phyloP scores from a whole-genome alignment of 169 alveolate genomes.

The Eimeria brunetti region DNA sequence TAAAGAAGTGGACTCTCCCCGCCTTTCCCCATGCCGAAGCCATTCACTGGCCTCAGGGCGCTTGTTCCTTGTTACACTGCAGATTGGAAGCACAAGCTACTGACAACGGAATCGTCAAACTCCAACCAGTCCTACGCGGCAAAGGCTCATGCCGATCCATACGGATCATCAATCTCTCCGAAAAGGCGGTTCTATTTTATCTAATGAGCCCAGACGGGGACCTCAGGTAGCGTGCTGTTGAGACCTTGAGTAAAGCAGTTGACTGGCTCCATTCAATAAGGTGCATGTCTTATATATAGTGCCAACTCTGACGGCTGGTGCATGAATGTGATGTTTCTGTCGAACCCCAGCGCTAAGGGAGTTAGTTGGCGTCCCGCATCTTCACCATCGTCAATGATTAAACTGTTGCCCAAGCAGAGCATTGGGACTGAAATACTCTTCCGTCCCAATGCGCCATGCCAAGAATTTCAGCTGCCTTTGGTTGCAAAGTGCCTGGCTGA shows the following conservation, averaged over 20 bases:
- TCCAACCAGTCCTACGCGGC: slow-evolving; percentile 70
- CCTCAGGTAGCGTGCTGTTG: slow-evolving; percentile 20
- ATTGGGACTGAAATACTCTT: slow-evolving; percentile 53
- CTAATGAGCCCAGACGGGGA: slow-evolving; percentile 52
- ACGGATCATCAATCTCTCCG: slow-evolving; percentile 50
- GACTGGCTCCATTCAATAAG: not conserved
- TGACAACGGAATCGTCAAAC: slow-evolving; percentile 22
- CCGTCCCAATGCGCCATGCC: slow-evolving; percentile 65
- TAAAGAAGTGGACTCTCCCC: no score
- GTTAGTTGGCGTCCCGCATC: slow-evolving; percentile 75
- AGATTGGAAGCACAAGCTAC: slow-evolving; percentile 49
- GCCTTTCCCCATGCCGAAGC: not conserved
- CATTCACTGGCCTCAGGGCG: no score
- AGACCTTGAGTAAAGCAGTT: not conserved
- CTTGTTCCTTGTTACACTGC: not conserved
- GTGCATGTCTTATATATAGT: not conserved
- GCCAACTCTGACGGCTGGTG: not conserved
- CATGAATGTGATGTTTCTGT: not conserved
- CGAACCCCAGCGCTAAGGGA: slow-evolving; percentile 46
- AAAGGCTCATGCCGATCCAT: slow-evolving; percentile 32
- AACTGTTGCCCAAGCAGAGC: slow-evolving; percentile 74
- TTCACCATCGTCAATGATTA: slow-evolving; percentile 42
- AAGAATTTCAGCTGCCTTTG: slow-evolving; percentile 69
- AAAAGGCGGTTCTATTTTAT: slow-evolving; percentile 28
- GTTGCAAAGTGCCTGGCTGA: slow-evolving; percentile 63